Base-by-base conservation (phyloP, 306 rosid species). In the Ormosia semicastrata region DNA sequence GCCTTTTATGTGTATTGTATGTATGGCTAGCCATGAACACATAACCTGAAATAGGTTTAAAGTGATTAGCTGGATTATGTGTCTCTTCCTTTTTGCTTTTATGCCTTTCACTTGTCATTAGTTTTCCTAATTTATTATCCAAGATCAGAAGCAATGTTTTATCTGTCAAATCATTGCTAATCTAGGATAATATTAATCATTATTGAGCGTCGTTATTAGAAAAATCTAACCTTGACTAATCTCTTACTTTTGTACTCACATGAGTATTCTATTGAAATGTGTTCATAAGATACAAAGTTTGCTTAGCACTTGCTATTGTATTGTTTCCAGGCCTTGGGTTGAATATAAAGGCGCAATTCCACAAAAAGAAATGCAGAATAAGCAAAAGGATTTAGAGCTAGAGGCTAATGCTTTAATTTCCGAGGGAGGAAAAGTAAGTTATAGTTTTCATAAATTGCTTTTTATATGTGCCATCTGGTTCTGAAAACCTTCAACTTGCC, bases 331-430 rank as follows among this genome's bases (percentile, higher is more conserved):
- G 85, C 94, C 97, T 14, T 88, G 86, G 89, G 92, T 88, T 75
- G 96, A 93, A 87, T 93, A 89, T 75, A 91, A 87, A 81, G 96
- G 93, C 82, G 75, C 77, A n/a, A 9, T 89, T 87, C 84, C 91
- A 29, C 91, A 86, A 47, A 83, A 81, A 53, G 97, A 89, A 77
- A 12, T 85, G 74, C 90, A 71, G 81, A 83, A 7, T 44, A 93
- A 91, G 90, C 86, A 75, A 41, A 87, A 91, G 79, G 93, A 88
- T 41, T 71, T 93, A 58, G 93, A 93, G 90, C 74, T 58, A 32
- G 94, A 88, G 74, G 94, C 88, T 58, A 91, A 91, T 82, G 69
- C 75, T 12, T 85, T 88, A 75, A 87, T 89, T 76, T 86, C 89
- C 2, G 6, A 34, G 56, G 92, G 96, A 89, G 92, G 83, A 80